Conservation (phyloP, 441 rosid species). For the Aleurites moluccanus region DNA sequence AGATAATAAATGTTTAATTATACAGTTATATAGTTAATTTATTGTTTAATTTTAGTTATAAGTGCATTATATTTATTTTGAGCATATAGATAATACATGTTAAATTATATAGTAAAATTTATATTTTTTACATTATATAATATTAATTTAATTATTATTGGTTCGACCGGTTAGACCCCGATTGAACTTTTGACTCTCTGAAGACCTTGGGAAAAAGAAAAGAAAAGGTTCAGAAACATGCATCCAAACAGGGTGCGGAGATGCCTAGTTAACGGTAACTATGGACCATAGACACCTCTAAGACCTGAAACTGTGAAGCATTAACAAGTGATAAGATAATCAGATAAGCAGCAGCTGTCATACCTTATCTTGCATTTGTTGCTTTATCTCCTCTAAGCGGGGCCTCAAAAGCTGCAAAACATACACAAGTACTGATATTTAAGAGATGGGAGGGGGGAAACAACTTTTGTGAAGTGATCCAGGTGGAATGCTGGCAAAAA, state of each 20-base stretch:
- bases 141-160: too few species aligned
- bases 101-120: too few species aligned
- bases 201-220: background rate
- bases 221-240: constrained; percentile 1
- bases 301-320: background rate
- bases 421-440: constrained; percentile 8
- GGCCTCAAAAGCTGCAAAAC: constrained; percentile 69
- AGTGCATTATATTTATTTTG: too few species aligned
- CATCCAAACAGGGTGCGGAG: background rate
- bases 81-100: too few species aligned
- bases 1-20: too few species aligned
- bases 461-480: background rate
- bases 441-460: background rate
- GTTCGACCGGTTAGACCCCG: too few species aligned
- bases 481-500: background rate
- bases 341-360: constrained; percentile 16
- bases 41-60: too few species aligned
- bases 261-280: background rate
- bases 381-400: constrained; percentile 54
- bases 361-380: constrained; percentile 55
- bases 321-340: background rate
- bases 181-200: too few species aligned
- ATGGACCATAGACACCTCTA: background rate
- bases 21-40: too few species aligned
- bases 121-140: too few species aligned